phyloP scores from a whole-genome alignment of 2,329 filamentous ascomycete genomes.

The Aurifilum marmelostoma region DNA sequence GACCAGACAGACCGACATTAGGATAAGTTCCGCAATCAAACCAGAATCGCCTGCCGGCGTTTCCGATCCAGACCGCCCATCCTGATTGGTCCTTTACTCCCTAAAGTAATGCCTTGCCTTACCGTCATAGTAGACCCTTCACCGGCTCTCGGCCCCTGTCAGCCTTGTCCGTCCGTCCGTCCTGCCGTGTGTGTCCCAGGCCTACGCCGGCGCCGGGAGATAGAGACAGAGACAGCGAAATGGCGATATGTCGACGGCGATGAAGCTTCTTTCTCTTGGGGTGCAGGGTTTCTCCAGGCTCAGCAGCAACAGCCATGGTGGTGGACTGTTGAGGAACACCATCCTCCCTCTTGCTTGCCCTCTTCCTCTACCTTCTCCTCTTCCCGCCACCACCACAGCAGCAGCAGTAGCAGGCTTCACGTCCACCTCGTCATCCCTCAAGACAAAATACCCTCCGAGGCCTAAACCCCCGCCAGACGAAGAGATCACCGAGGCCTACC shows the following conservation, averaged over 20 bases:
- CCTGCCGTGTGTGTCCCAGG: background rate
- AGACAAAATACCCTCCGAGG: constrained; percentile 66
- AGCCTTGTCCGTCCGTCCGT: background rate
- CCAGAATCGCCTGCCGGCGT: background rate
- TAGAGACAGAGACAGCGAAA: background rate
- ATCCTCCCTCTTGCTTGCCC: background rate
- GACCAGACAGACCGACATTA: background rate
- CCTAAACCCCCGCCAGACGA: constrained; percentile 72
- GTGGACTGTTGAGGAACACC: background rate
- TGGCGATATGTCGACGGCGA: background rate
- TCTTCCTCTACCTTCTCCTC: background rate
- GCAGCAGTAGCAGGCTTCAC: constrained; percentile 36
- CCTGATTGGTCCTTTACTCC: background rate
- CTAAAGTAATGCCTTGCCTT: background rate
- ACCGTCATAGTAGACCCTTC: background rate
- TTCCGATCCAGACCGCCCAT: background rate
- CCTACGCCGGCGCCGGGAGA: background rate
- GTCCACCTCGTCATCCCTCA: constrained; percentile 35
- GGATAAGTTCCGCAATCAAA: constrained; percentile 3
- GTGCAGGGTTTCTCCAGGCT: background rate
- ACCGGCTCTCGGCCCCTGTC: background rate
- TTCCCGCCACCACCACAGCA: background rate
- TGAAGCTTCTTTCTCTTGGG: background rate
- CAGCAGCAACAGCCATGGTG: no score
- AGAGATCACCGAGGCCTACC: constrained; percentile 82